phyloP scores from a whole-genome alignment of 768 basidiomycete species.

The Lactarius indigo region DNA sequence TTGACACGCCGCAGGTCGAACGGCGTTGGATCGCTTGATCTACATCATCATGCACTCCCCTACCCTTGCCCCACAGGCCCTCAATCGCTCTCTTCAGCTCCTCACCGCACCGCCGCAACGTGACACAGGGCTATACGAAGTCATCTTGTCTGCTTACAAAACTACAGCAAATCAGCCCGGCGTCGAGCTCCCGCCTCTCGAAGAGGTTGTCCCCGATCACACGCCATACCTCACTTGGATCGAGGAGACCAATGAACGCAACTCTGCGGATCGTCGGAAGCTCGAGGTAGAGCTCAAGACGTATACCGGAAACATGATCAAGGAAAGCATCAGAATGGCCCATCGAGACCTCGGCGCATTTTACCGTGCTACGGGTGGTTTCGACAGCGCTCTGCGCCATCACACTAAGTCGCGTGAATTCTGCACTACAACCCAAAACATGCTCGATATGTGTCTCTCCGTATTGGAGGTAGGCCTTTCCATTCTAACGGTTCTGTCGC shows the following conservation, averaged over 20 bases:
- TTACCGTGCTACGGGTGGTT: slow-evolving; percentile 71
- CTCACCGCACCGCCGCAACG: slow-evolving; percentile 53
- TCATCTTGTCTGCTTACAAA: slow-evolving; percentile 53
- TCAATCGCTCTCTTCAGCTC: slow-evolving; percentile 59
- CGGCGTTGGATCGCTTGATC: slow-evolving; percentile 69
- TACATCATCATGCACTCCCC: slow-evolving; percentile 65
- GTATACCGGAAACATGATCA: slow-evolving; percentile 96
- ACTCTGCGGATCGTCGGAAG: slow-evolving; percentile 71
- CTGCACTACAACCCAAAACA: slow-evolving; percentile 85
- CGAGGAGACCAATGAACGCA: slow-evolving; percentile 62
- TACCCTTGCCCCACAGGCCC: slow-evolving; percentile 66
- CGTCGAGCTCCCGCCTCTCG: slow-evolving; percentile 41
- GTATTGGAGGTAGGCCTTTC: slow-evolving; percentile 60
- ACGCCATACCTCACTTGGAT: slow-evolving; percentile 49
- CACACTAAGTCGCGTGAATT: slow-evolving; percentile 92
- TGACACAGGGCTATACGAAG: slow-evolving; percentile 60
- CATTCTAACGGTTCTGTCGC: neutral
- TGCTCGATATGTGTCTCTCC: slow-evolving; percentile 89
- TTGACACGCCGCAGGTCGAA: slow-evolving; percentile 50
- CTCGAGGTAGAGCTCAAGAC: slow-evolving; percentile 93
- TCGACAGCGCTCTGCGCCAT: slow-evolving; percentile 66
- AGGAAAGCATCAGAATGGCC: slow-evolving; percentile 95
- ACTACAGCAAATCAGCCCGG: slow-evolving; percentile 35
- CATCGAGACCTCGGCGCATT: slow-evolving; percentile 85
- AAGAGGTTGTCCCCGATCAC: slow-evolving; percentile 53